Conservation (phyloP, 225 moss, liverwort and hornwort genomes). For the Marchantia paleacea region DNA sequence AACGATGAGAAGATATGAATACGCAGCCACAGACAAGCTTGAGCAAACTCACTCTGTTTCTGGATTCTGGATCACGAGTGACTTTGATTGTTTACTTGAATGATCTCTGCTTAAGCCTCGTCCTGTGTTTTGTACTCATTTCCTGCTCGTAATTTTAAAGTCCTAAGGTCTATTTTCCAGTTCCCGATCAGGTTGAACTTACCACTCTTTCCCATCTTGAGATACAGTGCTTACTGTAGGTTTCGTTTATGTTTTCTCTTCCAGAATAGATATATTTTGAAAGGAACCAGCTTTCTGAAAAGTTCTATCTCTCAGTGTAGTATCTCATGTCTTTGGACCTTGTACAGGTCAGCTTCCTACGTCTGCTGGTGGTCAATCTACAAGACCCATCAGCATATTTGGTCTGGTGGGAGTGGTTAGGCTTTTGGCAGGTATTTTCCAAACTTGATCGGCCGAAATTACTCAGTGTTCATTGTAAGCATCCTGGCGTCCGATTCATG, state of each 20-base stretch:
- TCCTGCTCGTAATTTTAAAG: too few species aligned
- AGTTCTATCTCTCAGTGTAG: not conserved
- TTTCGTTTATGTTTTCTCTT: not conserved
- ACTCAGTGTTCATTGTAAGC: not conserved
- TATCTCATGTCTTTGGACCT: not conserved
- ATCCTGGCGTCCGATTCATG: not conserved
- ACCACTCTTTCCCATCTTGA: not conserved
- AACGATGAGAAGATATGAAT: too few species aligned
- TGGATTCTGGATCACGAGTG: too few species aligned
- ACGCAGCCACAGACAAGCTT: too few species aligned
- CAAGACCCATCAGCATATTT: constrained; percentile 69
- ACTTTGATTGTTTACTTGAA: too few species aligned
- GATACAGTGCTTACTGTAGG: not conserved
- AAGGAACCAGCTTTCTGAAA: not conserved
- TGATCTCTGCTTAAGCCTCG: too few species aligned
- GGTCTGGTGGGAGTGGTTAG: constrained; percentile 80
- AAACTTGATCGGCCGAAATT: not conserved
- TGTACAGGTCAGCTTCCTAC: constrained; percentile 69
- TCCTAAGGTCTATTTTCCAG: too few species aligned
- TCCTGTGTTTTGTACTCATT: too few species aligned
- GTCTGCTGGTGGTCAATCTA: constrained; percentile 39
- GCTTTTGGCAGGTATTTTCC: constrained; percentile 66
- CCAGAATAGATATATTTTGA: not conserved
- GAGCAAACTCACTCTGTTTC: too few species aligned
- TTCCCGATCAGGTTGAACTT: too few species aligned